Evolutionary conservation across 805 yeast species (phyloP).

Genomic region (Yamadazyma philogaea): DNA sequence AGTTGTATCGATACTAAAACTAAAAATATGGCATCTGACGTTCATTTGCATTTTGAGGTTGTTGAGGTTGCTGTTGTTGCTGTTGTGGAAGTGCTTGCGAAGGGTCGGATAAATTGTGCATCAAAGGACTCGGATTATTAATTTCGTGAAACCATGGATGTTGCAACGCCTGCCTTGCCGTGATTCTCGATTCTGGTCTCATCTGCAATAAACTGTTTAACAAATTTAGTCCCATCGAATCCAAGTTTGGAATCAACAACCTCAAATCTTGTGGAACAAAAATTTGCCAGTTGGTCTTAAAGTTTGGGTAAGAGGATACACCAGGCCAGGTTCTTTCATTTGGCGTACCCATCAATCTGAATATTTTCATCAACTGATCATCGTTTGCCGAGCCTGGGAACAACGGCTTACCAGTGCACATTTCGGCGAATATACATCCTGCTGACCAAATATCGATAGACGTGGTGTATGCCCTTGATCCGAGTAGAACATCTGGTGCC

Average conservation of each 20-base stretch:
- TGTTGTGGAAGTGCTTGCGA: conserved; percentile 17
- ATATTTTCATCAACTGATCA: conserved; percentile 88
- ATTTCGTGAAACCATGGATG: conserved; percentile 84
- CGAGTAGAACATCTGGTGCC: conserved; percentile 94
- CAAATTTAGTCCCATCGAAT: conserved; percentile 65
- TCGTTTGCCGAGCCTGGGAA: conserved; percentile 97
- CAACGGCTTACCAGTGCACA: conserved; percentile 96
- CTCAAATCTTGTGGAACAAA: conserved; percentile 87
- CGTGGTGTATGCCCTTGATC: conserved; percentile 92
- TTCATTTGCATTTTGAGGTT: conserved; percentile 19
- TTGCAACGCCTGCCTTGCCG: conserved; percentile 59
- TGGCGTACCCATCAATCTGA: conserved; percentile 94
- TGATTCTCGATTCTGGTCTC: conserved; percentile 59
- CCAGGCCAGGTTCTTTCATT: conserved; percentile 97
- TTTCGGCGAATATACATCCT: conserved; percentile 96
- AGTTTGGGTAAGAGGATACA: conserved; percentile 85
- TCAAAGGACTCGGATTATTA: conserved; percentile 39
- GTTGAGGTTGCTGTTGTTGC: conserved; percentile 20
- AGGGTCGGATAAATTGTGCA: conserved; percentile 25
- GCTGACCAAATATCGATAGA: conserved; percentile 99
- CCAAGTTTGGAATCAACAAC: conserved; percentile 63
- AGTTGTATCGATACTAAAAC: neutral
- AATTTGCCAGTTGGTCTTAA: conserved; percentile 75
- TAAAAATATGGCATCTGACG: conserved; percentile 16
- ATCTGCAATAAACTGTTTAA: conserved; percentile 56